These are phyloP conservation scores for Centella asiatica DNA, from an alignment of 129 eudicot species.

Conservation along the genomic window DNA sequence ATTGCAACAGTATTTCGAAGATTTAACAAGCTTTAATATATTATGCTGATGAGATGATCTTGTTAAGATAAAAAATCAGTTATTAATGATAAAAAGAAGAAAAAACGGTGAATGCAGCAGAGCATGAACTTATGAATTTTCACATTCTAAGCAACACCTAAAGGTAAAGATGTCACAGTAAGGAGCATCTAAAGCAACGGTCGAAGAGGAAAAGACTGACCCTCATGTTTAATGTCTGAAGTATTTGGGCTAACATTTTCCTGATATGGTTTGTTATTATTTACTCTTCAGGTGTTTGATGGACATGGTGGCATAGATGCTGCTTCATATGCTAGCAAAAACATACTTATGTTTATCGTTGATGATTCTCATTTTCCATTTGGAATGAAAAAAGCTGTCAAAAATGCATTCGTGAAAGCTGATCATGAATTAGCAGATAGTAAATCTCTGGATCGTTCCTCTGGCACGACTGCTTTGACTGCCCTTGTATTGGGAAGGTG, in stretches of 20 bases:
- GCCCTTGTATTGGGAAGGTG: conserved; percentile 74
- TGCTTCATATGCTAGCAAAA: conserved; percentile 57
- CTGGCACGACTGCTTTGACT: conserved; percentile 80
- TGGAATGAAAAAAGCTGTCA: conserved; percentile 52
- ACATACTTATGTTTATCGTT: conserved; percentile 55
- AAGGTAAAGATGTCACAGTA: not conserved
- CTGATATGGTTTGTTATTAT: not conserved
- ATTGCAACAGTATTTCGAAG: not conserved
- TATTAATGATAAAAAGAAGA: not conserved
- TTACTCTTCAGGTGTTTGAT: conserved; percentile 58
- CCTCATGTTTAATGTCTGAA: not conserved
- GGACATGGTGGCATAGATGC: conserved; percentile 95
- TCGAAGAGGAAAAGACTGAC: not conserved
- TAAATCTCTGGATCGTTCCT: conserved; percentile 55
- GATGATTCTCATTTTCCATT: conserved; percentile 59
- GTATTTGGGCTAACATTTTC: not conserved
- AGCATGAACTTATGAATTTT: not conserved
- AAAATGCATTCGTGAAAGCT: conserved; percentile 66
- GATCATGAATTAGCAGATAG: conserved; percentile 78
- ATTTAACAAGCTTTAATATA: not conserved
- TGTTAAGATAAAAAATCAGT: not conserved
- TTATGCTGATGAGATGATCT: not conserved
- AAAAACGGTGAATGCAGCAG: not conserved
- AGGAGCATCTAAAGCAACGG: not conserved
- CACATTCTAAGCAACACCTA: not conserved